Conservation (phyloP, 202 grass and related monocot species). For the Carex arenaria region DNA sequence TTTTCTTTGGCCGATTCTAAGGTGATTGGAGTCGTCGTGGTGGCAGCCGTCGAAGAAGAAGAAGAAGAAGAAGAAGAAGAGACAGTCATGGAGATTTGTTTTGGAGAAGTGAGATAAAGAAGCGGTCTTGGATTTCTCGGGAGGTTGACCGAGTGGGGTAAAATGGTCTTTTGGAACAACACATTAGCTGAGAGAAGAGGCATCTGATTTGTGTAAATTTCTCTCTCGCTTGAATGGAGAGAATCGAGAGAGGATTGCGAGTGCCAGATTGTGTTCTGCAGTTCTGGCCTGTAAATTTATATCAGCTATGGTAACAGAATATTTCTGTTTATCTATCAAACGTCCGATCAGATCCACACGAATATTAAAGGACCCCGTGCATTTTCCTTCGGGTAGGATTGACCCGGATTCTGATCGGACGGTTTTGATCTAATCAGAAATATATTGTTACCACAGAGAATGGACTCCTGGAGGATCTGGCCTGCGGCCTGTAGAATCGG, state of each 20-base stretch:
- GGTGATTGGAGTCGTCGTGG: constrained; percentile 5
- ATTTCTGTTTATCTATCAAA: too few relatives aligned
- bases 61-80: neutral
- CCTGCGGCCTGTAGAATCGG: neutral
- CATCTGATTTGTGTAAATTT: constrained; percentile 20
- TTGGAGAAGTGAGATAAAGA: constrained; percentile 18
- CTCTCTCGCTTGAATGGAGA: neutral
- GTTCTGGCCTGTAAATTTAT: neutral
- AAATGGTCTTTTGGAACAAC: constrained; percentile 3
- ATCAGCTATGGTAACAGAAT: too few relatives aligned
- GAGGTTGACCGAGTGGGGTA: neutral
- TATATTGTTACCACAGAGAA: too few relatives aligned
- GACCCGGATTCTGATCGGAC: too few relatives aligned
- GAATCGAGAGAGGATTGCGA: neutral
- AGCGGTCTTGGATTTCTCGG: neutral
- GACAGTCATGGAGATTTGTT: neutral
- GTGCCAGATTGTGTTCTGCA: neutral
- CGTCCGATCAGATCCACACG: too few relatives aligned
- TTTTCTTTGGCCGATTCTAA: neutral
- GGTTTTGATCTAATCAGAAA: too few relatives aligned
- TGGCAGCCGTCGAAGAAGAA: neutral
- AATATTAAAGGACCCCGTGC: too few relatives aligned
- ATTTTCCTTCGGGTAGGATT: too few relatives aligned
- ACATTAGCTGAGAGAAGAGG: constrained; percentile 36
- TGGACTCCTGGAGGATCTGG: too few relatives aligned